Evolutionary conservation across 2,329 filamentous ascomycete genomes (phyloP), one percentile per base, ranked within the genome.

Genomic region (Cercospora nicotianae): DNA sequence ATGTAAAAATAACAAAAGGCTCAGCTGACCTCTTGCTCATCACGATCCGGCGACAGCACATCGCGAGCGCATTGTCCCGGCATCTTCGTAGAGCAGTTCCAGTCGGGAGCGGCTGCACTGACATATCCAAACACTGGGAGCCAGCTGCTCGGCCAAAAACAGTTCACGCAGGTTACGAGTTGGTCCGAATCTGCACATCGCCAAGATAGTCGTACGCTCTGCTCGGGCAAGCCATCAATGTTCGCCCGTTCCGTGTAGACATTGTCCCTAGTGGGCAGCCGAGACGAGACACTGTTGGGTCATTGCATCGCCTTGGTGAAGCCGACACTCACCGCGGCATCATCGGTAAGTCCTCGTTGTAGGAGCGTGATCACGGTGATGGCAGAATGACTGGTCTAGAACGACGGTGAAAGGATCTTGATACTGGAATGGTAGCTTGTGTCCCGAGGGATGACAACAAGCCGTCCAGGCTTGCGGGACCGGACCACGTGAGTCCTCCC

Each of bases 351-450:
- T 36, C 9, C 53, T 57, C 55, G 30, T 13, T 10, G 16, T 36
- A 59, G n/a, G n/a, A 59, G n/a, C 3, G 18, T 20, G 55, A 36
- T 36, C n/a, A 59, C 12, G 31, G 28, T 36, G 55, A 36, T 26
- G 18, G 31, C 28, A 36, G 55, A 59, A 59, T 59, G 28, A 13
- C 28, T 18, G 55, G 30, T 59, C 30, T 31, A 36, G 55, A 59
- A 31, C 30, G 30, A 23, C 8, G 5, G 13, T 2, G 26, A 30
- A 28, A 59, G 55, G 55, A 31, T 36, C 18, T 23, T 59, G 55
- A 59, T 59, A 59, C 55, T 59, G 28, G 16, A 59, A 59, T 20
- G 30, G 55, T 59, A 59, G 55, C 55, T 36, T 59, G n/a, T 59
- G 55, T 59, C 55, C 55, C 55, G 55, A 55, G 20, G 48, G 48